These are phyloP conservation scores for Lineolata rhizophorae DNA, from an alignment of 495 filamentous ascomycete genomes.

Conservation along the genomic window DNA sequence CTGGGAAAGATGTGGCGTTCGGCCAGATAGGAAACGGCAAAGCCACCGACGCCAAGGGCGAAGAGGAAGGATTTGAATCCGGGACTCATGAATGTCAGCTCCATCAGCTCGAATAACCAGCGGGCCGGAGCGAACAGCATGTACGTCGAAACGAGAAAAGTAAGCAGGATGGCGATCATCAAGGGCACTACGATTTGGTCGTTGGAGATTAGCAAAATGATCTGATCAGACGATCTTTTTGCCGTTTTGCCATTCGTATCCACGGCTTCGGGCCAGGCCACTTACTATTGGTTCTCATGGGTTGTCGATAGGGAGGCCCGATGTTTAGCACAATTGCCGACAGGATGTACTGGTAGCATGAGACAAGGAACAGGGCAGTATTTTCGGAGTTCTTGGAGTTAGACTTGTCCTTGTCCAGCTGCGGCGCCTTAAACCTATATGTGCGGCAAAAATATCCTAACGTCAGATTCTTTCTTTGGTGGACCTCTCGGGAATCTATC, in stretches of 20 bases:
- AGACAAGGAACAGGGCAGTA: slow-evolving; percentile 68
- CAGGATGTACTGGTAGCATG: slow-evolving; percentile 86
- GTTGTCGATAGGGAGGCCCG: slow-evolving; percentile 69
- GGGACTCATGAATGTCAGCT: slow-evolving; percentile 52
- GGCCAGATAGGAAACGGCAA: slow-evolving; percentile 40
- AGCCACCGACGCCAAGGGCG: slow-evolving; percentile 40
- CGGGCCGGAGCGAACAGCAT: slow-evolving; percentile 53
- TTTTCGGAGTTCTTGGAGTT: slow-evolving; percentile 86
- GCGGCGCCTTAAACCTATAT: slow-evolving; percentile 56
- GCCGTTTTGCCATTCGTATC: no score
- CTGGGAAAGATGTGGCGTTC: slow-evolving; percentile 49
- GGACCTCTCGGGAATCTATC: no score
- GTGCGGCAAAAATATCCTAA: slow-evolving; percentile 1
- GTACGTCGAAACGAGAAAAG: slow-evolving; percentile 42
- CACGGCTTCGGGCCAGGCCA: no score
- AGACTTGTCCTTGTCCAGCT: slow-evolving; percentile 46
- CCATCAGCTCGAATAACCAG: slow-evolving; percentile 55
- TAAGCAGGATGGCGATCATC: slow-evolving; percentile 47
- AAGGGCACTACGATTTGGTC: slow-evolving; percentile 40
- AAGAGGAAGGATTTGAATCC: slow-evolving; percentile 53
- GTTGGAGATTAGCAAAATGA: background rate
- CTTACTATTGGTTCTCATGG: slow-evolving; percentile 61
- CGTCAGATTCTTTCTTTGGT: slow-evolving; percentile 2
- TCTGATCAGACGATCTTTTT: background rate
- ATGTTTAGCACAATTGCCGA: slow-evolving; percentile 74